phyloP scores from a whole-genome alignment of 1,284 basidiomycete species.

The Chiua sp. region DNA sequence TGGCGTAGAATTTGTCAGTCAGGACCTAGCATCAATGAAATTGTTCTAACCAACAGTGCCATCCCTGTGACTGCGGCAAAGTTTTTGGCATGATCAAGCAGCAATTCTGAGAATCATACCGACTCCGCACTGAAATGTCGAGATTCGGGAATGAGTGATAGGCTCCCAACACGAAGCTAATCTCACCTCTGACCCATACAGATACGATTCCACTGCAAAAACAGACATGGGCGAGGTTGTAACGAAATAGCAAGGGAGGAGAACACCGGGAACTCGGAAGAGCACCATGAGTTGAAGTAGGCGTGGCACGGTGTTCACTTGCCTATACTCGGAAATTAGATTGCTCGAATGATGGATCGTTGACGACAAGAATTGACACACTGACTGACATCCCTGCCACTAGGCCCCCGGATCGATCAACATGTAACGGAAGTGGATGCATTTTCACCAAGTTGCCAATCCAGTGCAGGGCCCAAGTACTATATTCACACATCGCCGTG shows the following conservation, averaged over 20 bases:
- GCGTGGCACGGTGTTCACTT: not conserved
- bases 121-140: conserved; percentile 14
- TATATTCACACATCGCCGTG: too few species aligned
- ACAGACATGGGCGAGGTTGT: conserved; percentile 14
- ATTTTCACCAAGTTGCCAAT: too few species aligned
- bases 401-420: too few species aligned
- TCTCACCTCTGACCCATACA: conserved; percentile 21
- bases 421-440: too few species aligned
- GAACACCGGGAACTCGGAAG: not conserved
- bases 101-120: conserved; percentile 12
- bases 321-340: not conserved
- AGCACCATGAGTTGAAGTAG: not conserved
- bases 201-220: conserved; percentile 19
- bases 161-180: not conserved
- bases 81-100: not conserved
- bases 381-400: too few species aligned
- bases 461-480: too few species aligned
- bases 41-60: conserved; percentile 15
- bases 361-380: not conserved
- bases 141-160: not conserved
- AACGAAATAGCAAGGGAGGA: not conserved
- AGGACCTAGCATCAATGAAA: not conserved
- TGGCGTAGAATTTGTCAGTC: conserved; percentile 1
- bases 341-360: conserved; percentile 13
- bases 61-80: conserved; percentile 19